Evolutionary conservation across 2,329 filamentous ascomycete genomes (phyloP), one percentile per base, ranked within the genome.

Genomic region (Rhexocercosporidium sp.): DNA sequence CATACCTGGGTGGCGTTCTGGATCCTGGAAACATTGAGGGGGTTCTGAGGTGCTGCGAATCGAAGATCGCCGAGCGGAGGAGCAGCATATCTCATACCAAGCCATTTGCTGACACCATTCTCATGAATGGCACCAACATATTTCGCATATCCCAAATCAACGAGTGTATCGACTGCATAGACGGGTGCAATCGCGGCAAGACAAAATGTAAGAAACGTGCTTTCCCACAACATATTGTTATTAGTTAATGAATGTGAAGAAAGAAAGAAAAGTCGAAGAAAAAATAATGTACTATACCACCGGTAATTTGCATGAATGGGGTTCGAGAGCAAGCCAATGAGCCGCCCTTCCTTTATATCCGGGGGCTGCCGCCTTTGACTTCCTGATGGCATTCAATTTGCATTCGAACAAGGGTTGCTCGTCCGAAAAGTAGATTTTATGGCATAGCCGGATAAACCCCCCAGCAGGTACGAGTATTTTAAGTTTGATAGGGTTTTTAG

Each of bases 71-170:
- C 90, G 2, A 91, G 65, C 0, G 92, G 92, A 14, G 91, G 82
- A 5, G 90, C 88, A 1, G 91, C 92, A 80, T 88, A 96, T 51
- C 91, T 86, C 70, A 96, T 86, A 1, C 91, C 92, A 9, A 92
- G 83, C 90, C 91, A 95, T 77, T 90, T 84, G 2, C 85, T 87
- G 59, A 93, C 80, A 1, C 88, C 90, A 71, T 86, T 85, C 0
- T 78, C 71, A 1, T 85, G 80, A 1, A 81, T 75, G 4, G 81
- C 78, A 12, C 92, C 92, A 59, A 82, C 77, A 74, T 94, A 93
- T 31, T 82, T 85, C 34, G 89, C 84, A 75, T 94, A 94, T 3
- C 83, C 84, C 27, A 94, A 81, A 69, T 91, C 82, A 16, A 93
- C 73, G 12, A 27, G 34, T 46, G n/a, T 59, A 3, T 22, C 20